Percentiles rank a stretch among this genome's conserved stretches.
Evolutionary conservation across 192 early-diverging fungal genomes (phyloP).

Genomic region (Helicostylum pulchrum): DNA sequence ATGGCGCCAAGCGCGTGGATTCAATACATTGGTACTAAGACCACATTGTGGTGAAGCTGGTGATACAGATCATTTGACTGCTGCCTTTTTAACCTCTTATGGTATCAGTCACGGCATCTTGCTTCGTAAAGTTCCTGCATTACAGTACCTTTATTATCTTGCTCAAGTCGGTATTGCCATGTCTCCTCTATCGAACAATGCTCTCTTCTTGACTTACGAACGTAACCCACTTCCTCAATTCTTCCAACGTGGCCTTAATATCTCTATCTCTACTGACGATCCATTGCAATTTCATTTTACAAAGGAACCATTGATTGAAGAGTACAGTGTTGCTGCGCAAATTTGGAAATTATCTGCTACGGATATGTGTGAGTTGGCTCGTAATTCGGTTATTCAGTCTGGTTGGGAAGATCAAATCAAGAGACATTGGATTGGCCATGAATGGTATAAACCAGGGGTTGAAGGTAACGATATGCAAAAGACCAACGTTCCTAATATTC

Average conservation of each 20-base stretch:
- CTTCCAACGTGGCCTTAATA: constrained; percentile 92
- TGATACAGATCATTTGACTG: constrained; percentile 89
- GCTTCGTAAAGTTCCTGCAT: constrained; percentile 87
- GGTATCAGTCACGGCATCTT: constrained; percentile 92
- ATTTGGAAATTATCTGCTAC: constrained; percentile 91
- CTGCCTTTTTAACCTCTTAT: constrained; percentile 83
- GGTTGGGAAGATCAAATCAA: constrained; percentile 89
- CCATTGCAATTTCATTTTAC: constrained; percentile 97
- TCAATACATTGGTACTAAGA: constrained; percentile 92
- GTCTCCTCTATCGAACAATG: constrained; percentile 96
- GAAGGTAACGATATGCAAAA: constrained; percentile 83
- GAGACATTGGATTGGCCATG: constrained; percentile 84
- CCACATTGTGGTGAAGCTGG: constrained; percentile 96
- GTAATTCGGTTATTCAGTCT: constrained; percentile 85
- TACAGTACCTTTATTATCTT: constrained; percentile 94
- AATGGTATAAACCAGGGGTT: constrained; percentile 72
- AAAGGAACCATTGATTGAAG: constrained; percentile 95
- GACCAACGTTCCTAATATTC: constrained; percentile 89
- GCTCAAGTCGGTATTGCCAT: constrained; percentile 96
- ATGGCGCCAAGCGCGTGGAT: constrained; percentile 66
- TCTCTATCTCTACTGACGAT: constrained; percentile 92
- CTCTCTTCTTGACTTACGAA: constrained; percentile 90
- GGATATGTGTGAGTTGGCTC: constrained; percentile 94
- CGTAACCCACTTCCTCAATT: constrained; percentile 87
- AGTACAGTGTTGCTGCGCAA: constrained; percentile 93